Conservation (phyloP, 2,329 filamentous ascomycete species). For the Monosporascus ibericus region DNA sequence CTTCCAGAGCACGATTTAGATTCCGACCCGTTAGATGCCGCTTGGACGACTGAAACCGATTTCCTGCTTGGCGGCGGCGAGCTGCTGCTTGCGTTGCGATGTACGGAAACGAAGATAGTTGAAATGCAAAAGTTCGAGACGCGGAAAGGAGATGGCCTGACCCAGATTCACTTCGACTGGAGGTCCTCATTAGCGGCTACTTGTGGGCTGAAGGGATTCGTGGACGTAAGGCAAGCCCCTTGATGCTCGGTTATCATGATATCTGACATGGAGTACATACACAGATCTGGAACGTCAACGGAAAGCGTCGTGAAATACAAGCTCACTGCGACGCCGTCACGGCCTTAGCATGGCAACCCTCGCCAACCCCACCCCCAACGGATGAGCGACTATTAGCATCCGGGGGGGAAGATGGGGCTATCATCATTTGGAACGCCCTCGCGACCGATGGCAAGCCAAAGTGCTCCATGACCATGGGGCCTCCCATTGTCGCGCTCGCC, state of each 20-base stretch:
- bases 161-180: slow-evolving; percentile 51
- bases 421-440: slow-evolving; percentile 57
- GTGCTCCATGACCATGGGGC: slow-evolving; percentile 55
- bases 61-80: slow-evolving; percentile 56
- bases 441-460: slow-evolving; percentile 49
- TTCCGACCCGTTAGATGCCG: slow-evolving; percentile 48
- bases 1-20: slow-evolving; percentile 45
- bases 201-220: slow-evolving; percentile 51
- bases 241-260: background rate
- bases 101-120: slow-evolving; percentile 39
- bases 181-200: slow-evolving; percentile 50
- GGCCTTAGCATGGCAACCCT: slow-evolving; percentile 55
- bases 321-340: slow-evolving; percentile 55
- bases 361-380: slow-evolving; percentile 31
- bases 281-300: slow-evolving; percentile 50
- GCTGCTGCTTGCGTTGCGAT: slow-evolving; percentile 42
- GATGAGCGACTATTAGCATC: slow-evolving; percentile 55
- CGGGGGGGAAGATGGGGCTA: slow-evolving; percentile 56
- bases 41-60: slow-evolving; percentile 53
- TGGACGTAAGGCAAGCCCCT: slow-evolving; percentile 48
- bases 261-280: slow-evolving; percentile 4
- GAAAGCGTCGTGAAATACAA: slow-evolving; percentile 48
- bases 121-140: slow-evolving; percentile 45
- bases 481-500: slow-evolving; percentile 50
- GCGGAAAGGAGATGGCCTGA: slow-evolving; percentile 46